These are phyloP conservation scores for Aspergillus intermedius DNA, from an alignment of 2,329 filamentous ascomycete species.

Conservation along the genomic window DNA sequence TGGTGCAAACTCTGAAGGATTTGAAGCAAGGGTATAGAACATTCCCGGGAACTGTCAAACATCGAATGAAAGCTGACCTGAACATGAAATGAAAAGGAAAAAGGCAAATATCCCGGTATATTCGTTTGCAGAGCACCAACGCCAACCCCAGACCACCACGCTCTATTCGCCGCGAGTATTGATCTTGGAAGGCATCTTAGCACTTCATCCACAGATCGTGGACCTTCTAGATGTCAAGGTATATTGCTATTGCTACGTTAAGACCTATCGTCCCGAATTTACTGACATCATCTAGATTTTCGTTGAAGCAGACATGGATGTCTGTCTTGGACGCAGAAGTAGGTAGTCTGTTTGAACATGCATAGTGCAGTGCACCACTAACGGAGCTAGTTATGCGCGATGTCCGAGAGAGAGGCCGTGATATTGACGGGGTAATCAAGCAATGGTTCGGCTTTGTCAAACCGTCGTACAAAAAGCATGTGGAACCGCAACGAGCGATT, in stretches of 20 bases:
- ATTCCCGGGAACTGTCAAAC: neutral
- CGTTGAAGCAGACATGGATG: conserved; percentile 90
- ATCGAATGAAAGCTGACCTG: neutral
- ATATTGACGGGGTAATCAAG: conserved; percentile 93
- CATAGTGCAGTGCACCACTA: conserved; percentile 8
- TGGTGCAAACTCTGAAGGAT: conserved; percentile 72
- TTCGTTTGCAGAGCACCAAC: conserved; percentile 86
- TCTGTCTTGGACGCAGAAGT: conserved; percentile 85
- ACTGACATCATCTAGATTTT: conserved; percentile 58
- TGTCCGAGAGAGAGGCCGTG: conserved; percentile 78
- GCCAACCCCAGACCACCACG: conserved; percentile 69
- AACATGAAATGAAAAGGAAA: conserved; percentile 21
- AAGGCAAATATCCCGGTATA: conserved; percentile 84
- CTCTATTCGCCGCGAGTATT: conserved; percentile 96
- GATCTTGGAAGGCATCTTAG: conserved; percentile 92
- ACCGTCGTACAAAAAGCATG: conserved; percentile 90
- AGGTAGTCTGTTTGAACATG: conserved; percentile 25
- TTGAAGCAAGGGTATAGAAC: conserved; percentile 78
- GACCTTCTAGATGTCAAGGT: conserved; percentile 88
- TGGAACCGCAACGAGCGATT: conserved; percentile 83
- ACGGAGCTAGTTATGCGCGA: conserved; percentile 67
- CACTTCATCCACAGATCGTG: conserved; percentile 74
- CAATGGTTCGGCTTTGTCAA: conserved; percentile 98
- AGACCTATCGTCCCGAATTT: neutral
- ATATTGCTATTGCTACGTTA: conserved; percentile 14